Base-by-base conservation (phyloP, 257 asterid genomes). In the Nicotiana noctiflora region DNA sequence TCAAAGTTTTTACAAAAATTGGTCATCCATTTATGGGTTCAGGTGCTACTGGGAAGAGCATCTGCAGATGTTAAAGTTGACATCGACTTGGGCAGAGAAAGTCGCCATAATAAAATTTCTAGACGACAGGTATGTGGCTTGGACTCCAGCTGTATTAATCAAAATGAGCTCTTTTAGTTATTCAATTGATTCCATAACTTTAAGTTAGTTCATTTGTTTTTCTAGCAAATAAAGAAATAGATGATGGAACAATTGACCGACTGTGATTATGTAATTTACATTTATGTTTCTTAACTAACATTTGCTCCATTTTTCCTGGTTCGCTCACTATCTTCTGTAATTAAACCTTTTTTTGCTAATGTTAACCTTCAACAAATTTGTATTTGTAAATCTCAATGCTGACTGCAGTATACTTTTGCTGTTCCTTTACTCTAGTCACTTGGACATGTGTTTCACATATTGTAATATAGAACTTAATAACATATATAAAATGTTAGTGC, bases 31-130 rank as follows among this genome's bases (percentile, higher is more conserved):
- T 74, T 25, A 74, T 74, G 44, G 78, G 61, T 74, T 49, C 84
- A 94, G 98, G 98, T 93, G 86, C 68, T 89, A 62, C 85, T 94
- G 11, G 98, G 98, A 79, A 87, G 98, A 84, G 83, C 85, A 79
- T 90, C 94, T 51, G 91, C 84, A 62, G 95, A 90, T 37, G 27
- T 75, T 17, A 56, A 86, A 85, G 98, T 94, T 80, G 98, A 94
- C 86, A 93, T 94, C 31, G 94, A 93, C 87, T 85, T 93, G 88
- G 91, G 96, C 84, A 86, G 87, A 87, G 96, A 88, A 86, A 83
- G 83, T 19, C 60, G 84, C 76, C 91, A 91, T 51, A 65, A 87
- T 81, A 93, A 86, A 88, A 83, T 93, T 80, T 94, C 98, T 66
- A 92, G 97, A 63, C 89, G 89, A 82, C 98, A 93, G 96, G 98